phyloP scores from a whole-genome alignment of 2,329 filamentous ascomycete species.

The Leptodontidium sp. region DNA sequence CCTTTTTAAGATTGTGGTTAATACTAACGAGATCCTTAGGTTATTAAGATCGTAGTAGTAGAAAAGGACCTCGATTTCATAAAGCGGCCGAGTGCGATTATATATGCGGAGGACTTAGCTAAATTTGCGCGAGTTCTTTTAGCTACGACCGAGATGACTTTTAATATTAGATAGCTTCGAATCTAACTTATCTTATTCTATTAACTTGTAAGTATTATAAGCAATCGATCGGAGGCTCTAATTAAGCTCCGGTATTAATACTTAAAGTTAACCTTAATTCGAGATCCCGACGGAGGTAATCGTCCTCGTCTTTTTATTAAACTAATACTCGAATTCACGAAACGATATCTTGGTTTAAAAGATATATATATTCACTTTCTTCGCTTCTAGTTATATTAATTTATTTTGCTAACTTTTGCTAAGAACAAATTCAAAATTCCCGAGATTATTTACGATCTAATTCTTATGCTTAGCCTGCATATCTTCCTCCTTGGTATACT shows the following conservation, averaged over 20 bases:
- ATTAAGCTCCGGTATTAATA: not conserved
- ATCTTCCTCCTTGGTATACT: not conserved
- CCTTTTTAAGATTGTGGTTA: not conserved
- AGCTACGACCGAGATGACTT: slow-evolving; percentile 8
- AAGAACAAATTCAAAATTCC: not conserved
- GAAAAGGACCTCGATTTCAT: not conserved
- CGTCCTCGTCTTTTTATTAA: slow-evolving; percentile 1
- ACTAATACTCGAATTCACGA: too few species aligned
- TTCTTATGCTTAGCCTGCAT: not conserved
- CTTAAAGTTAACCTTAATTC: not conserved
- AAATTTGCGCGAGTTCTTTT: slow-evolving; percentile 1
- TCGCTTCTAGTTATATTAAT: too few species aligned
- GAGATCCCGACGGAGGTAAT: not conserved
- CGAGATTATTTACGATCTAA: slow-evolving; percentile 5
- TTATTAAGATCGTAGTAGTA: not conserved
- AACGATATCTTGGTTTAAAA: too few species aligned
- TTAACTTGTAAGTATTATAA: not conserved
- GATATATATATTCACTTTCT: too few species aligned
- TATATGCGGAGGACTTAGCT: slow-evolving; percentile 3
- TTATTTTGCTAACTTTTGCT: too few species aligned
- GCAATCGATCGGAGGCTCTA: slow-evolving; percentile 2
- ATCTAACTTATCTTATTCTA: slow-evolving; percentile 2
- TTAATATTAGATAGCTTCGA: not conserved
- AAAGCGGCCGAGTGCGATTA: slow-evolving; percentile 1
- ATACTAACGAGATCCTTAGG: slow-evolving; percentile 1